Conservation (phyloP, 371 early-diverging fungal genomes). For the Rhizomucor miehei region DNA sequence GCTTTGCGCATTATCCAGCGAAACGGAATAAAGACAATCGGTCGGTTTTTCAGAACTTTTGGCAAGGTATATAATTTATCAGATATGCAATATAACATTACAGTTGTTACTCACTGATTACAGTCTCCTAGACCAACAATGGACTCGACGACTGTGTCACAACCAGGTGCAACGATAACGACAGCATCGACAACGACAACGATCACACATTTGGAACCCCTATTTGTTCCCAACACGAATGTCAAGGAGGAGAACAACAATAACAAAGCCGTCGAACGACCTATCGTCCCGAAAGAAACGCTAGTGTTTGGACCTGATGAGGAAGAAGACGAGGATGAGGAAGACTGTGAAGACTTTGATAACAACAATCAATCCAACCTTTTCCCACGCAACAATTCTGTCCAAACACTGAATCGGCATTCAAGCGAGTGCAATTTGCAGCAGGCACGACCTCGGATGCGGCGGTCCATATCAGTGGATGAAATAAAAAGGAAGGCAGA, state of each 20-base stretch:
- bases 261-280: background rate
- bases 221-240: no score
- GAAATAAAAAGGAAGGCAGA: conserved; percentile 14
- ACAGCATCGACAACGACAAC: background rate
- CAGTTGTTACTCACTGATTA: background rate
- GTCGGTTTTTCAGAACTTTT: conserved; percentile 10
- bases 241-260: background rate
- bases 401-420: background rate
- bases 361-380: background rate
- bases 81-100: background rate
- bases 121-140: background rate
- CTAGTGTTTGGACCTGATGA: no score
- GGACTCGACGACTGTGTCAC: background rate
- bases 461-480: background rate
- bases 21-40: conserved; percentile 9
- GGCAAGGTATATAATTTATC: conserved; percentile 8
- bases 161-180: background rate
- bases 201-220: no score
- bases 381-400: background rate
- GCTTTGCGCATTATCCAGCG: background rate
- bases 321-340: no score
- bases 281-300: background rate
- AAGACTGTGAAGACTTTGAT: background rate
- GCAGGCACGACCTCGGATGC: background rate
- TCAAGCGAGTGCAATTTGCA: background rate